phyloP scores from a whole-genome alignment of 345 rosid species.

The Camelina laxa region DNA sequence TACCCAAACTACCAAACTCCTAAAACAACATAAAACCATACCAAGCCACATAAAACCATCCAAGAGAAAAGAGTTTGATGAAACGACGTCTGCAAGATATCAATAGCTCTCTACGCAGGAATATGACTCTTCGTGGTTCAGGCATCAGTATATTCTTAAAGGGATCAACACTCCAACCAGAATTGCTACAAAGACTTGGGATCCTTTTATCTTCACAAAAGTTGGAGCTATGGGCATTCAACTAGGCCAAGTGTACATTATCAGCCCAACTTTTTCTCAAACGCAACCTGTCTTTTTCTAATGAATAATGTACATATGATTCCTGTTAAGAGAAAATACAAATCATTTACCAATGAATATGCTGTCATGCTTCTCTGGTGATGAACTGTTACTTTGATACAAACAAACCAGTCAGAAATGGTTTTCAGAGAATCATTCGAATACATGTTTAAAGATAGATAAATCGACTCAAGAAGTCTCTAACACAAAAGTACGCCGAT shows the following conservation, averaged over 20 bases:
- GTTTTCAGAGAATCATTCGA: slow-evolving; percentile 21
- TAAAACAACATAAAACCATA: slow-evolving; percentile 13
- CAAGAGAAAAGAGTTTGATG: slow-evolving; percentile 16
- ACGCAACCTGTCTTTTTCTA: background rate
- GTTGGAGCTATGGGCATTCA: background rate
- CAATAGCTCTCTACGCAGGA: slow-evolving; percentile 20
- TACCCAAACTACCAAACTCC: slow-evolving; percentile 43
- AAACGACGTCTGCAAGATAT: slow-evolving; percentile 3
- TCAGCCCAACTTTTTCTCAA: slow-evolving; percentile 6
- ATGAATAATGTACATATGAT: slow-evolving; percentile 5
- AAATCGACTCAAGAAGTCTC: background rate
- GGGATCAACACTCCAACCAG: background rate
- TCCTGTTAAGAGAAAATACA: background rate
- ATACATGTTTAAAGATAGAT: slow-evolving; percentile 33
- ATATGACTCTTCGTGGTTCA: background rate
- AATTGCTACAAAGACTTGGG: background rate
- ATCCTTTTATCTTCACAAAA: slow-evolving; percentile 4
- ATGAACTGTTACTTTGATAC: slow-evolving; percentile 14
- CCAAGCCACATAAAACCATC: background rate
- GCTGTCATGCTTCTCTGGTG: background rate
- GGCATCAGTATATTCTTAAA: background rate
- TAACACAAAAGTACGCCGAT: slow-evolving; percentile 29
- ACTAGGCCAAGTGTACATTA: slow-evolving; percentile 13
- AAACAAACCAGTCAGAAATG: slow-evolving; percentile 35
- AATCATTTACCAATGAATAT: slow-evolving; percentile 1